Conservation (phyloP, 2,329 filamentous ascomycete genomes). For the Cephalotrichum gorgonifer region DNA sequence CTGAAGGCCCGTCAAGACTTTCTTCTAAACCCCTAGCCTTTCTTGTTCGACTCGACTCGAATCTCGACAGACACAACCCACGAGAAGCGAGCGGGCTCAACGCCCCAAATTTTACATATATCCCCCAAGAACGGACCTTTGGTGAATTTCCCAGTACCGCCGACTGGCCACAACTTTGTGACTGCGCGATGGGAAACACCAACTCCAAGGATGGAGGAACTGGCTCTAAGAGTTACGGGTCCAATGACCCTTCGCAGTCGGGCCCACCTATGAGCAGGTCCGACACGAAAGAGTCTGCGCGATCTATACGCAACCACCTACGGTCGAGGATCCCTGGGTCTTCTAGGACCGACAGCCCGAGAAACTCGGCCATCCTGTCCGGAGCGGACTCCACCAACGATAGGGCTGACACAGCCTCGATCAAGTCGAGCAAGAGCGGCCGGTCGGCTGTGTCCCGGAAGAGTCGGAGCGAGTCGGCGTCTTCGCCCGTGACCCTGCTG, state of each 20-base stretch:
- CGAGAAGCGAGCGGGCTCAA: not conserved
- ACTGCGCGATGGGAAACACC: slow-evolving; percentile 61
- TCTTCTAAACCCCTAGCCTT: not conserved
- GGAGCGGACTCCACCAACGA: slow-evolving; percentile 48
- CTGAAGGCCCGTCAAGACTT: not conserved
- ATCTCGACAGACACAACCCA: not conserved
- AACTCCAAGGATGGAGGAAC: slow-evolving; percentile 50
- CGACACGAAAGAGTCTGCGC: slow-evolving; percentile 85
- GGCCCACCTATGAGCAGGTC: slow-evolving; percentile 88
- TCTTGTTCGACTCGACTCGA: not conserved
- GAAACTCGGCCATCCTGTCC: slow-evolving; percentile 59
- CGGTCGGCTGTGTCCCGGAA: slow-evolving; percentile 35
- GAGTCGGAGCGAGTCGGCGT: slow-evolving; percentile 28
- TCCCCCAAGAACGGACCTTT: too few relatives aligned
- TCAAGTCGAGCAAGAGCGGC: slow-evolving; percentile 58
- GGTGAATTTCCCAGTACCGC: not conserved
- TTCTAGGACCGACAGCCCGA: slow-evolving; percentile 67
- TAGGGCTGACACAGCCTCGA: slow-evolving; percentile 64
- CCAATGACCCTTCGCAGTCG: slow-evolving; percentile 37
- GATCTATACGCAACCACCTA: slow-evolving; percentile 67
- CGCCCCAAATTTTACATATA: not conserved
- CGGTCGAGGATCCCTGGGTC: slow-evolving; percentile 79
- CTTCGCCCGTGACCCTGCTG: not conserved
- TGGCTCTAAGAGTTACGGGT: slow-evolving; percentile 36
- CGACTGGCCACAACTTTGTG: not conserved